Percentiles rank a stretch among this genome's conserved stretches.
These are phyloP conservation scores for Sanghuangporus sanghuang DNA, from an alignment of 1,284 basidiomycete genomes.

Conservation along the genomic window DNA sequence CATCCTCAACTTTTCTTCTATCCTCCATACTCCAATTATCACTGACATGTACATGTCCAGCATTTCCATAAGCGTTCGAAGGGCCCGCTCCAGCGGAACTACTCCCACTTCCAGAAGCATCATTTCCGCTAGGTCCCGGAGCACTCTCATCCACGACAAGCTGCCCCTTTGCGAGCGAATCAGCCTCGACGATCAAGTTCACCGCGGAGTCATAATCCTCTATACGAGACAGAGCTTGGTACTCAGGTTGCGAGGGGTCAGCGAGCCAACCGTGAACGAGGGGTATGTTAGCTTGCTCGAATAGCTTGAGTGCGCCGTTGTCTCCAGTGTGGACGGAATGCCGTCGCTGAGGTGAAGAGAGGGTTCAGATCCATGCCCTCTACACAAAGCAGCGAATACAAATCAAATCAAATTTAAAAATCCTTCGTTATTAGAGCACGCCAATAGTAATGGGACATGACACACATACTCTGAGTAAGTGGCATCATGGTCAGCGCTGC, in stretches of 20 bases:
- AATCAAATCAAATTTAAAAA: not conserved
- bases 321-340: slow-evolving; percentile 60
- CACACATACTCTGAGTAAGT: slow-evolving; percentile 64
- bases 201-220: slow-evolving; percentile 70
- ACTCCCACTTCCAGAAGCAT: not conserved
- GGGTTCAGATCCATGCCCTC: slow-evolving; percentile 87
- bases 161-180: slow-evolving; percentile 61
- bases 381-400: slow-evolving; percentile 25
- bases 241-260: slow-evolving; percentile 65
- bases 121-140: slow-evolving; percentile 5
- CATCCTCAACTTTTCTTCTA: slow-evolving; percentile 56
- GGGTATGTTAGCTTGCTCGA: slow-evolving; percentile 74
- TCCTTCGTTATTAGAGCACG: not conserved
- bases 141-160: slow-evolving; percentile 27
- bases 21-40: slow-evolving; percentile 44
- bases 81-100: not conserved
- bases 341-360: slow-evolving; percentile 60
- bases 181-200: slow-evolving; percentile 70
- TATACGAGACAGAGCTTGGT: slow-evolving; percentile 43
- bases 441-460: not conserved
- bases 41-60: slow-evolving; percentile 12
- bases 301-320: slow-evolving; percentile 76
- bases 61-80: not conserved
- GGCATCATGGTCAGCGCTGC: slow-evolving; percentile 81
- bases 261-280: slow-evolving; percentile 93